Evolutionary conservation across 2,329 filamentous ascomycete genomes (phyloP).

Genomic region (Clonostachys byssicola): DNA sequence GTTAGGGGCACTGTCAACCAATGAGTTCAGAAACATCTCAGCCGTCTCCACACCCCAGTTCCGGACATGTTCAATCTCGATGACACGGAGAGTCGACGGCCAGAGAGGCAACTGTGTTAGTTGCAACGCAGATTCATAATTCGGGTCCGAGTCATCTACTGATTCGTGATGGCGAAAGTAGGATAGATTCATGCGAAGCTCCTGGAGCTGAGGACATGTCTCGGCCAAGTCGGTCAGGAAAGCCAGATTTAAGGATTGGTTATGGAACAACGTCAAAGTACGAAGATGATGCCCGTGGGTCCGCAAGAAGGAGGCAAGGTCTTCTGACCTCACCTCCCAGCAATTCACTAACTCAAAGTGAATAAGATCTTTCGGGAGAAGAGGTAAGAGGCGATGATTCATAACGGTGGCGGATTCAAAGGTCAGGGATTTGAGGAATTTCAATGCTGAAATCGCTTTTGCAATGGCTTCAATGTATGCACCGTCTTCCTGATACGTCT

Average conservation of each 20-base stretch:
- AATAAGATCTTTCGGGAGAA: slow-evolving; percentile 61
- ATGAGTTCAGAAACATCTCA: slow-evolving; percentile 72
- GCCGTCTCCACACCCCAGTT: slow-evolving; percentile 69
- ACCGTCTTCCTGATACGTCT: slow-evolving; percentile 31
- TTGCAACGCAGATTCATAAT: slow-evolving; percentile 66
- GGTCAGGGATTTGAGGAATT: slow-evolving; percentile 60
- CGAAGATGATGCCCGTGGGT: slow-evolving; percentile 65
- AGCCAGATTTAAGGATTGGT: slow-evolving; percentile 70
- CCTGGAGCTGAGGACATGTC: slow-evolving; percentile 66
- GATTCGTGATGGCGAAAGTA: slow-evolving; percentile 69
- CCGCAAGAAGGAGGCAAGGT: slow-evolving; percentile 60
- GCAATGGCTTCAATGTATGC: slow-evolving; percentile 31
- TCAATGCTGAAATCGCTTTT: slow-evolving; percentile 39
- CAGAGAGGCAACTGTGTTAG: slow-evolving; percentile 68
- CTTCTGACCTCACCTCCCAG: slow-evolving; percentile 65
- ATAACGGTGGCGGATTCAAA: slow-evolving; percentile 74
- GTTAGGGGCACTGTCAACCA: slow-evolving; percentile 65
- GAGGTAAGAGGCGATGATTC: slow-evolving; percentile 62
- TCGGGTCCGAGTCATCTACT: slow-evolving; percentile 68
- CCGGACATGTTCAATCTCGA: slow-evolving; percentile 75
- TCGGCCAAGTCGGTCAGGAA: slow-evolving; percentile 66
- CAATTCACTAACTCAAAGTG: slow-evolving; percentile 77
- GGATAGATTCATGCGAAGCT: slow-evolving; percentile 72
- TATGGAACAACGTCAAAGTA: slow-evolving; percentile 70
- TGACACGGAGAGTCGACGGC: slow-evolving; percentile 65